Base-by-base conservation (phyloP, 148 eudicot species). In the Rhododendron williamsianum region DNA sequence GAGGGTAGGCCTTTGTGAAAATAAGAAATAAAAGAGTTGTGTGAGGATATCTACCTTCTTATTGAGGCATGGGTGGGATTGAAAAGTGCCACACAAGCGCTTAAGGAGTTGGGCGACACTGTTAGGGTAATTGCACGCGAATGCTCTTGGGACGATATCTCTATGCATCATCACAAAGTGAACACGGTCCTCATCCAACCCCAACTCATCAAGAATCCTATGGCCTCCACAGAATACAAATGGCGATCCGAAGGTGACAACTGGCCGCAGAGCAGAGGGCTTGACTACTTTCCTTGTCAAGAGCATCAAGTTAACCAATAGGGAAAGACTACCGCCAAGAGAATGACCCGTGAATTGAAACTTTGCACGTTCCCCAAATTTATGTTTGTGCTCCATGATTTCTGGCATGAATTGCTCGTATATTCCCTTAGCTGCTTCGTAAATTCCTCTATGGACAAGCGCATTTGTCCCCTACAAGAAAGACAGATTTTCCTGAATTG, bases 351-450 rank as follows among this genome's bases (percentile, higher is more conserved):
- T 93, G 85, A 95, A 95, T 67, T 92, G 96, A 85, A 95, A 81
- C 87, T 86, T 94, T 82, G 98, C 98, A 51, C 90, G 76, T 25
- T 91, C 88, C 15, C 96, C 94, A 38, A 87, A 73, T 69, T 88
- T 80, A 0, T 87, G 25, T 45, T 93, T 21, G 81, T 95, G 98
- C 43, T 94, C 87, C 56, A 87, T 80, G 63, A 95, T 93, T 84
- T 91, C 90, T 69, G 98, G 98, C 94, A 92, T 85, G 87, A 93
- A 91, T 85, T 95, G 98, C 87, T 92, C 87, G 16, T 92, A 94
- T 90, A 95, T 91, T 74, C 96, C 98, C 87, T 93, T 94, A 71
- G 98, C 96, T 49, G 97, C 98, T 92, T 95, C 98, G 11, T 95
- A 95, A 71, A 95, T 95, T 88, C 98, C 98, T 88, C 97, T 93